Base-by-base conservation (phyloP, 2,329 filamentous ascomycete genomes). In the Paecilomyces dactylethromorphus region DNA sequence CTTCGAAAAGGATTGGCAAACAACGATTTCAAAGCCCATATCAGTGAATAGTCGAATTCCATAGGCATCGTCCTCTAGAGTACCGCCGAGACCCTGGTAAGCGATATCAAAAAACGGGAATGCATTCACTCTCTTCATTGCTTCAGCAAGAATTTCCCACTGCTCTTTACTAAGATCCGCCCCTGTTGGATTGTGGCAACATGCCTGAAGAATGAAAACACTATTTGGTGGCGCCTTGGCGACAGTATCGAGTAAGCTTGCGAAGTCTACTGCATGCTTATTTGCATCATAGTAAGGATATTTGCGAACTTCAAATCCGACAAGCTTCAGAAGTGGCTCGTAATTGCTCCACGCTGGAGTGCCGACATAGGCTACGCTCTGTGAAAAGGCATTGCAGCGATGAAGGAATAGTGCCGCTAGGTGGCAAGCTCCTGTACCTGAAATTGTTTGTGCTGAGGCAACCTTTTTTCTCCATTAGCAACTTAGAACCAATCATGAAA, bases 1-100 rank as follows among this genome's bases (percentile, higher is more conserved):
- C 62, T 66, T 65, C 3, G 65, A 64, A 39, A 65, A 65, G 1
- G 63, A 64, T 51, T 66, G 63, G 4, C 35, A 45, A 18, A 45
- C 35, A 18, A 45, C 35, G 15, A 45, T 45, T n/a, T 45, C 35
- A 7, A 45, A 45, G 5, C 35, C 35, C 15, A 18, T 45, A 15
- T 45, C 35, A 8, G 15, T n/a, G 15, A 45, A 45, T 45, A 45
- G 35, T 45, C 18, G 35, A 18, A 45, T 45, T 45, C 35, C 35
- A n/a, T 45, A 45, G 13, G 15, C 35, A n/a, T 45, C 35, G 8
- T 45, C 18, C 1, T 45, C 35, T 7, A n/a, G 35, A 45, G 13
- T 8, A 5, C 15, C 35, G 8, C 35, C 35, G 35, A 45, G 35
- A 7, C 35, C 35, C 35, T 45, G 35, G 35, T 45, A 45, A 8